Base-by-base conservation (phyloP, 2,329 filamentous ascomycete genomes). In the Phyllachora maydis region DNA sequence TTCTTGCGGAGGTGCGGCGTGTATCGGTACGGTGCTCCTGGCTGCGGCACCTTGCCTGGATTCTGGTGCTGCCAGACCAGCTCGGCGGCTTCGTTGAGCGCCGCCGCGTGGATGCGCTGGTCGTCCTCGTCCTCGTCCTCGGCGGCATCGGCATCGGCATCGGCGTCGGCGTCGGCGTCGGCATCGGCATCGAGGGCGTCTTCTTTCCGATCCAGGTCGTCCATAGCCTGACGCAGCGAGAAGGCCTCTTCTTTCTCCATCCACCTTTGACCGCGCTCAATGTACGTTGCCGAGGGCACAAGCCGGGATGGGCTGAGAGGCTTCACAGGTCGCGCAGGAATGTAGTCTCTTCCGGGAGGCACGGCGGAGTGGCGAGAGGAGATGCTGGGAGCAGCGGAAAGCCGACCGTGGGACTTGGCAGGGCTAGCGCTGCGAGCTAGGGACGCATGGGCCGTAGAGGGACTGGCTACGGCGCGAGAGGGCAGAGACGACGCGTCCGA, bases 161-260 rank as follows among this genome's bases (percentile, higher is more conserved):
- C 20, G 30, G 30, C 11, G 19, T 36, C n/a, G 34, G 33, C 5
- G 31, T 25, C 11, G 30, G 17, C 16, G 11, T 33, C 12, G 31
- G 27, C 14, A 24, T 21, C n/a, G 12, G 33, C 9, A 8, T 18
- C 11, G 11, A 3, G 17, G 4, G 18, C n/a, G n/a, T 15, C 37
- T 13, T 35, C 24, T 21, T 42, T 35, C 11, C 30, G 26, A 28
- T 76, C 65, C 59, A 82, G 65, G 35, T 77, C 69, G 33, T 79
- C 65, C 56, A 83, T 66, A 8, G 76, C 75, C 30, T 68, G 59
- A 11, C 72, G 63, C 28, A 83, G 46, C 11, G 73, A 73, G 17
- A 60, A 59, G 4, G 66, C 71, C 45, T 83, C 76, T 39, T 81
- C 73, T 42, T 75, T 77, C 43, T 83, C 76, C 64, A 78, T 76